Conservation (phyloP, 805 yeast genomes). For the Ogataea nakhonphanomensis region DNA sequence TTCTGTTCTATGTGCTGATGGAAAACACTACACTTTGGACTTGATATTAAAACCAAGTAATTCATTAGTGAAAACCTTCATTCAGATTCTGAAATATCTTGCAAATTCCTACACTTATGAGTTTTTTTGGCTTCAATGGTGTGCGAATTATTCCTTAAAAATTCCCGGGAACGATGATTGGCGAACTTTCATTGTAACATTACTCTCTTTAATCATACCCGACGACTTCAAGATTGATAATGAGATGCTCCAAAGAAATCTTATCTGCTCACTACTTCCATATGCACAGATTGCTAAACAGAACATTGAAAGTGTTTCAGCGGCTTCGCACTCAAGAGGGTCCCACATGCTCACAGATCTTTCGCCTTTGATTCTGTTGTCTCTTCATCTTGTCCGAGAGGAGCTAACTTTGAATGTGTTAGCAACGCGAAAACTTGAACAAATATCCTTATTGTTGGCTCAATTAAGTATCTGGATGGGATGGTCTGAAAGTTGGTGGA, state of each 20-base stretch:
- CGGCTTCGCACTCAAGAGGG: slow-evolving; percentile 12
- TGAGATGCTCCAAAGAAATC: slow-evolving; percentile 16
- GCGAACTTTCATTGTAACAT: slow-evolving; percentile 52
- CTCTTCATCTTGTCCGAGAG: slow-evolving; percentile 75
- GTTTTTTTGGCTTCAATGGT: slow-evolving; percentile 61
- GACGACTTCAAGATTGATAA: slow-evolving; percentile 31
- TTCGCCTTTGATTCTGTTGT: slow-evolving; percentile 59
- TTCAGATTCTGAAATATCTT: slow-evolving; percentile 49
- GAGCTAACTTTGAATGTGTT: slow-evolving; percentile 61
- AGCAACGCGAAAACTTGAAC: slow-evolving; percentile 32
- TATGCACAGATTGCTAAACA: slow-evolving; percentile 20
- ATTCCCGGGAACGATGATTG: slow-evolving; percentile 49
- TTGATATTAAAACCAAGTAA: slow-evolving; percentile 45
- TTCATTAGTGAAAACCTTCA: slow-evolving; percentile 40
- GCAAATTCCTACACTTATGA: slow-evolving; percentile 58
- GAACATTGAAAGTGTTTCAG: slow-evolving; percentile 13
- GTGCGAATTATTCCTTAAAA: slow-evolving; percentile 44
- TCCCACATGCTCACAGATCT: slow-evolving; percentile 47
- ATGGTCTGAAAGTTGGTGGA: slow-evolving; percentile 67
- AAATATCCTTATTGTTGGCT: slow-evolving; percentile 53
- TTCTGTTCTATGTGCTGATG: slow-evolving; percentile 20
- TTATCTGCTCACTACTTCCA: slow-evolving; percentile 26
- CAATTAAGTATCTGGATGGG: slow-evolving; percentile 66
- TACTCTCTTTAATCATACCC: slow-evolving; percentile 50
- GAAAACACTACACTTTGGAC: slow-evolving; percentile 29